Evolutionary conservation across 768 basidiomycete genomes (phyloP).

Genomic region (Tricholoma saponaceum): DNA sequence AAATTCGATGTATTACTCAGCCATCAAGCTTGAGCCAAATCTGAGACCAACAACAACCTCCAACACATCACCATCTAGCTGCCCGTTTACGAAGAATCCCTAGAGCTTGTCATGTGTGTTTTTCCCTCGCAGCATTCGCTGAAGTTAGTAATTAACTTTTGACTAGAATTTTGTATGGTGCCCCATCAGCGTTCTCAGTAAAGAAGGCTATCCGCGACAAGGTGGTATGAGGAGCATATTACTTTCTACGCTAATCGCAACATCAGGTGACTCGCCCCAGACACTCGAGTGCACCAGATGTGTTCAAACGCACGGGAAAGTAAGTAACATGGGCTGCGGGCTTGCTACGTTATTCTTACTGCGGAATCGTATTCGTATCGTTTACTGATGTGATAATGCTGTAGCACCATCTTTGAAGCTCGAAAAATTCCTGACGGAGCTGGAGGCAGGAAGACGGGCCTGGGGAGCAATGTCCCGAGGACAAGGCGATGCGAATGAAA

Average conservation of each 20-base stretch:
- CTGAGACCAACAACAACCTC: conserved; percentile 61
- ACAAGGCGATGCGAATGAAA: conserved; percentile 68
- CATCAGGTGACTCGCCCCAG: conserved; percentile 75
- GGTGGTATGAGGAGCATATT: conserved; percentile 41
- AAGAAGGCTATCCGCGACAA: conserved; percentile 84
- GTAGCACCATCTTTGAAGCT: conserved; percentile 56
- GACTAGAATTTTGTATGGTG: conserved; percentile 37
- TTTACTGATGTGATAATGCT: conserved; percentile 1
- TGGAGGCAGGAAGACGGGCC: conserved; percentile 36
- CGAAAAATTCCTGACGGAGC: conserved; percentile 45
- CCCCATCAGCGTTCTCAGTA: conserved; percentile 71
- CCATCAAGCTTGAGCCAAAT: conserved; percentile 59
- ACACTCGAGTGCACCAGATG: no score
- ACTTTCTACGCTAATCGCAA: conserved; percentile 77
- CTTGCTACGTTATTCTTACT: conserved; percentile 26
- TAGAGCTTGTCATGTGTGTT: conserved; percentile 68
- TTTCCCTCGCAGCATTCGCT: neutral
- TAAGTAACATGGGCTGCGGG: conserved; percentile 76
- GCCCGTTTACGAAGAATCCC: conserved; percentile 84
- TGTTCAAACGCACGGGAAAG: no score
- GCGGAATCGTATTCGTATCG: neutral
- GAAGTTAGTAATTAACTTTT: no score
- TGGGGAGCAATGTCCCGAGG: conserved; percentile 55
- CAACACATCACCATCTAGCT: conserved; percentile 79
- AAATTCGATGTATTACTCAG: conserved; percentile 81